Evolutionary conservation across 176 grass and related monocot species (phyloP).

Genomic region (bread wheat (Triticum aestivum)): IWGSC_CS_RefSeq_v2.1 NC_057812.1:478586058-478586557

Average conservation of each 20-base stretch:
- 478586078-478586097: neutral
- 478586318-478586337: neutral
- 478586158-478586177: neutral
- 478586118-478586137: neutral
- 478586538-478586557: too few species aligned
- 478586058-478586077: neutral
- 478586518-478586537: too few species aligned
- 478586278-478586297: neutral
- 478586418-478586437: too few species aligned
- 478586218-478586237: neutral
- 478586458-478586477: too few species aligned
- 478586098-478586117: neutral
- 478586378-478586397: neutral
- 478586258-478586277: neutral
- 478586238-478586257: neutral
- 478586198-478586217: conserved; percentile 18
- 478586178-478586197: neutral
- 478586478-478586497: too few species aligned
- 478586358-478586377: neutral
- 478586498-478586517: too few species aligned
- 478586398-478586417: neutral
- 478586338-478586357: neutral
- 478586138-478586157: neutral
- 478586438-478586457: neutral
- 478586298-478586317: neutral